Conservation (phyloP, 805 yeast species). For the Candida michaelii region DNA sequence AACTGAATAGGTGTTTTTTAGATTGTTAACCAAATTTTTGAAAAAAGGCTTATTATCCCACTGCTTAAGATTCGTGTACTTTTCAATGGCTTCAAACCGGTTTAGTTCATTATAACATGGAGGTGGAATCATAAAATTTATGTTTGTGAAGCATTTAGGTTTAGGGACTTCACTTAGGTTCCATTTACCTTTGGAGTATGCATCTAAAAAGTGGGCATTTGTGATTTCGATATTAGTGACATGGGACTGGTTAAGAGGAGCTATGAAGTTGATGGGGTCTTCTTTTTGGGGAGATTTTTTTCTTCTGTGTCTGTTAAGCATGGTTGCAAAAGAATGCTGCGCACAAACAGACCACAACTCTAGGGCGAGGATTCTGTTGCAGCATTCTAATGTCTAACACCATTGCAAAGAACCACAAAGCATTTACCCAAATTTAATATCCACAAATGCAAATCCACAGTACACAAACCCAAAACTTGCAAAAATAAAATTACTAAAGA, state of each 20-base stretch:
- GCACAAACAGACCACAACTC: too few species aligned
- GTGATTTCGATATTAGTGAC: constrained; percentile 32
- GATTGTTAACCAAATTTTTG: constrained; percentile 34
- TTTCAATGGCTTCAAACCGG: constrained; percentile 45
- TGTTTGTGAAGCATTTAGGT: constrained; percentile 50
- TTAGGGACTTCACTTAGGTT: constrained; percentile 53
- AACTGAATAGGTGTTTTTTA: constrained; percentile 44
- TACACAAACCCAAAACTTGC: too few species aligned
- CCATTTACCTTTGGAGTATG: constrained; percentile 55
- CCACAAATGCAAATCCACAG: too few species aligned
- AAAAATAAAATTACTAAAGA: too few species aligned
- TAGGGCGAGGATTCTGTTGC: too few species aligned
- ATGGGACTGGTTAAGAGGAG: constrained; percentile 20
- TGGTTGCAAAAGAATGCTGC: constrained; percentile 3
- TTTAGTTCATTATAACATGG: constrained; percentile 50
- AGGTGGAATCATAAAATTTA: constrained; percentile 60
- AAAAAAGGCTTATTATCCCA: constrained; percentile 49
- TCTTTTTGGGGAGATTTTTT: constrained; percentile 2
- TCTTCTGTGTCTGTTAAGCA: constrained; percentile 6
- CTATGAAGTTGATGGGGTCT: constrained; percentile 15
- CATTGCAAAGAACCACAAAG: too few species aligned
- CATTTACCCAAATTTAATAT: too few species aligned
- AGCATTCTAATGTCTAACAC: too few species aligned
- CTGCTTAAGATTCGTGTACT: constrained; percentile 39
- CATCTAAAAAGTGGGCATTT: constrained; percentile 54